These are phyloP conservation scores for Schwanniomyces polymorphus DNA, from an alignment of 805 yeast genomes.

Conservation along the genomic window DNA sequence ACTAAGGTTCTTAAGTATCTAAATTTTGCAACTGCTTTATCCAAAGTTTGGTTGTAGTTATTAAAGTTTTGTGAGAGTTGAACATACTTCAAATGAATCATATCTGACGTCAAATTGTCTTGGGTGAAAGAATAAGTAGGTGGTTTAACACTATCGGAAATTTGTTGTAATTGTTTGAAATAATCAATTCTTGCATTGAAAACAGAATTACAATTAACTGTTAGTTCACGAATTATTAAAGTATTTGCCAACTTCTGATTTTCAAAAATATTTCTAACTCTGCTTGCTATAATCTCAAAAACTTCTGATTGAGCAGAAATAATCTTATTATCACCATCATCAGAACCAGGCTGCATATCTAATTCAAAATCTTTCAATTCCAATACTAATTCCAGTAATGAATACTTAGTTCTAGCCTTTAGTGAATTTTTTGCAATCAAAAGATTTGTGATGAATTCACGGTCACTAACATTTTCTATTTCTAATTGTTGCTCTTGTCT, in stretches of 20 bases:
- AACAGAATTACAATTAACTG: conserved; percentile 56
- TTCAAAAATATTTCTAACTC: conserved; percentile 34
- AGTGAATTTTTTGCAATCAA: conserved; percentile 21
- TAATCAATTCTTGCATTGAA: conserved; percentile 82
- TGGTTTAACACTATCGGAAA: conserved; percentile 78
- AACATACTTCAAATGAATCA: background rate
- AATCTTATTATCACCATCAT: background rate
- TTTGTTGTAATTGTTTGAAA: conserved; percentile 78
- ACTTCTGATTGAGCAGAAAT: conserved; percentile 17
- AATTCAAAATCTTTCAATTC: conserved; percentile 26
- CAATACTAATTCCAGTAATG: conserved; percentile 33
- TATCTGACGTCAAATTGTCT: conserved; percentile 13
- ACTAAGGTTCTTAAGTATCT: conserved; percentile 32
- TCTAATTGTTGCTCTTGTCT: conserved; percentile 20
- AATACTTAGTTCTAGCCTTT: conserved; percentile 27
- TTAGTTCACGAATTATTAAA: conserved; percentile 46
- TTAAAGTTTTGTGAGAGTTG: background rate
- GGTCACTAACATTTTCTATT: conserved; percentile 23
- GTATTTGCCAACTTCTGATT: conserved; percentile 43
- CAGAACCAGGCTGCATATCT: conserved; percentile 18
- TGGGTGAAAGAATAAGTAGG: conserved; percentile 10
- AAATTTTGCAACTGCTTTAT: conserved; percentile 33
- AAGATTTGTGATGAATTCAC: conserved; percentile 21
- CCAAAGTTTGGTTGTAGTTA: conserved; percentile 11
- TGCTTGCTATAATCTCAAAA: conserved; percentile 17